Evolutionary conservation across 225 moss, liverwort and hornwort species (phyloP).

Genomic region (Asterella californica): DNA sequence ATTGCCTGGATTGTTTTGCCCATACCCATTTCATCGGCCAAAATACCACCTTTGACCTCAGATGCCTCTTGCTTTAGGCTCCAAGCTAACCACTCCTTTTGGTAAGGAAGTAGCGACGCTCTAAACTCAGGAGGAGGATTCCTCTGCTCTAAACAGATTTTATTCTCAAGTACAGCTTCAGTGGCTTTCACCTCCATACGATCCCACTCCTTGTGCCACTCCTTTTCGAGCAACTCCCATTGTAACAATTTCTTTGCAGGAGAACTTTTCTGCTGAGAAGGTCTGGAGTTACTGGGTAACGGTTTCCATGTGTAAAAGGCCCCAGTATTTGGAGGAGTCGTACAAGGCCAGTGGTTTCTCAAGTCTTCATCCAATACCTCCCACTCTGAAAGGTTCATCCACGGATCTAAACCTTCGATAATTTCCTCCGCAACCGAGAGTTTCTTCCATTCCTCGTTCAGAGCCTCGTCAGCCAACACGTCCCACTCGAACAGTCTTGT

Average conservation of each 20-base stretch:
- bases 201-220: conserved; percentile 27
- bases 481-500: too few relatives aligned
- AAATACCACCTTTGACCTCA: conserved; percentile 46
- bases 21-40: conserved; percentile 76
- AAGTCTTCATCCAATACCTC: too few relatives aligned
- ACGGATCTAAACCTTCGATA: too few relatives aligned
- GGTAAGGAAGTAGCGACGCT: conserved; percentile 57
- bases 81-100: conserved; percentile 67
- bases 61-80: conserved; percentile 54
- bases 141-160: conserved; percentile 33
- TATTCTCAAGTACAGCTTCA: conserved; percentile 23
- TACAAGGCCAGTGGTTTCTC: too few relatives aligned
- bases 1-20: conserved; percentile 73
- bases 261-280: too few relatives aligned
- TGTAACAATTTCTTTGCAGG: conserved; percentile 7
- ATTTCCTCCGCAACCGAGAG: too few relatives aligned
- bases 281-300: too few relatives aligned
- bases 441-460: too few relatives aligned
- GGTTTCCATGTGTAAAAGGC: too few relatives aligned
- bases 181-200: conserved; percentile 31
- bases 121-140: conserved; percentile 46
- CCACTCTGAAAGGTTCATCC: too few relatives aligned
- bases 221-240: conserved; percentile 27
- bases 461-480: too few relatives aligned
- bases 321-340: too few relatives aligned